Percentiles rank a stretch among this genome's conserved stretches.
phyloP scores from a whole-genome alignment of 352 stramenopile species.

The Phytophthora constricta region DNA sequence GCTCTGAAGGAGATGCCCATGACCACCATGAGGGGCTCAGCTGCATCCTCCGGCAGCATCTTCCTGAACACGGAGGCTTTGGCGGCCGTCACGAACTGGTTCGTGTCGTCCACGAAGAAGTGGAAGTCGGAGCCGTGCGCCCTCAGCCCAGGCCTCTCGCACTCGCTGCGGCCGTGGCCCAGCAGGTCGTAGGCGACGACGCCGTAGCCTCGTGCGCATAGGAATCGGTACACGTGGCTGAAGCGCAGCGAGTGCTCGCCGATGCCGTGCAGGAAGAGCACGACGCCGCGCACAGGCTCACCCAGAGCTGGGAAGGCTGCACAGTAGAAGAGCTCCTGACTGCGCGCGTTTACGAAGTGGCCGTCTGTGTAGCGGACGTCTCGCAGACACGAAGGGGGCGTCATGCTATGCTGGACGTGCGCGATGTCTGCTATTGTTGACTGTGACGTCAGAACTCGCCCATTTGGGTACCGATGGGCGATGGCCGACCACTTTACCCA shows the following conservation, averaged over 20 bases:
- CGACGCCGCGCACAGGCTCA: constrained; percentile 46
- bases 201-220: constrained; percentile 52
- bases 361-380: constrained; percentile 46
- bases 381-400: neutral
- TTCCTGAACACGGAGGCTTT: constrained; percentile 44
- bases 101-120: constrained; percentile 77
- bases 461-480: no score
- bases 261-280: constrained; percentile 72
- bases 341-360: constrained; percentile 51
- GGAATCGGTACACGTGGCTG: constrained; percentile 57
- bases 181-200: constrained; percentile 75
- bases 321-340: constrained; percentile 66
- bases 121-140: constrained; percentile 61
- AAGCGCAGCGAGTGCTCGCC: constrained; percentile 71
- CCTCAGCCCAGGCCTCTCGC: constrained; percentile 38
- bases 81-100: constrained; percentile 56
- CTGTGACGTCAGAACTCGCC: no score
- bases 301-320: constrained; percentile 45
- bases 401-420: neutral
- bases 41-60: constrained; percentile 34
- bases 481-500: no score
- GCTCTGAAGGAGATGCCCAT: constrained; percentile 76
- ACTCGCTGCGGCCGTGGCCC: constrained; percentile 62
- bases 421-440: no score
- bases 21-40: constrained; percentile 46